Base-by-base conservation (phyloP, 768 basidiomycete genomes). In the Gautieria morchelliformis region DNA sequence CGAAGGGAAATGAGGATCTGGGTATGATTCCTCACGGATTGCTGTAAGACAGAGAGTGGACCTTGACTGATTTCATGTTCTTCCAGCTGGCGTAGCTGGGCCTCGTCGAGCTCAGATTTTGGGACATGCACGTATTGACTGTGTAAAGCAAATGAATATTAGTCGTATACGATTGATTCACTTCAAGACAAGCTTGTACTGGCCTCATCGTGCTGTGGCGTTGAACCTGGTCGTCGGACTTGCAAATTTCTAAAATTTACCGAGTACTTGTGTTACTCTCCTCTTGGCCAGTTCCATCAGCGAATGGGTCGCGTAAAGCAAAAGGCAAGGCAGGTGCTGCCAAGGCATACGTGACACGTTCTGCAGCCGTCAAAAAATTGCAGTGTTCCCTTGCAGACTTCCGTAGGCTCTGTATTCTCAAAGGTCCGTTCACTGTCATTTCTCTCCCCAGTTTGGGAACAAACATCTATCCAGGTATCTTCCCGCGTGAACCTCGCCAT, bases 1-100 rank as follows among this genome's bases (percentile, higher is more conserved):
- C 96, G 79, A 57, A 99, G 78, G 19, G 93, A 94, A 67, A 99
- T 94, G 61, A 99, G 84, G 62, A 99, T 89, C 75, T 99, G 96
- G 12, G 94, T 86, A 72, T 96, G 92, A 71, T 97, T 95, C 71
- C 96, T 81, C 63, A 99, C 96, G 33, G 94, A 90, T 71, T 96
- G 93, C 71, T 99, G 96, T 53, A 96, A 78, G 51, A 96, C 93
- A 41, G 93, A 94, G 69, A 96, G 72, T 22, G 93, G 93, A n/a
- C 93, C 94, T 72, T 97, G 94, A 58, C 90, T 93, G 72, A 98
- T 96, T 74, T 98, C 93, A 68, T 96, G 93, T 71, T 99, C 96
- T 72, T 98, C 95, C 59, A 99, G 77, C 65, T 93, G 89, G 58
- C 93, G 87, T 50, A 98, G 78, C 74, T 98, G 93, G 10, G 92